A percentile compares a stretch with the other conserved stretches of the same genome.
Conservation (phyloP, 1,139 yeast genomes). For the Candida pseudoviswanathii region DNA sequence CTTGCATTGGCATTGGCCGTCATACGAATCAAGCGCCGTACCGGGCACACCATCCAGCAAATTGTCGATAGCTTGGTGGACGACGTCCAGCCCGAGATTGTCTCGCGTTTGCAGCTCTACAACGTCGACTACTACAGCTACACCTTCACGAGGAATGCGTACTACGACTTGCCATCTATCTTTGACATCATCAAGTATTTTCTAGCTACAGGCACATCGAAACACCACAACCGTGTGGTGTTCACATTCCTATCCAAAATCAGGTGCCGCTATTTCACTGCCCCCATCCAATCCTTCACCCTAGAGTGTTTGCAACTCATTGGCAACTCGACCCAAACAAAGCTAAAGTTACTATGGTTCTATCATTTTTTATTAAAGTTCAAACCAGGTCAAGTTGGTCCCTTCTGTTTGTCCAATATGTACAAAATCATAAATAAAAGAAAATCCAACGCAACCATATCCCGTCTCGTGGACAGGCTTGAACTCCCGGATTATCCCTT, state of each 20-base stretch:
- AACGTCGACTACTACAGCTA: constrained; percentile 13
- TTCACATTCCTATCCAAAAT: constrained; percentile 7
- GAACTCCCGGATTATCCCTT: neutral
- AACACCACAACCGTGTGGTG: constrained; percentile 12
- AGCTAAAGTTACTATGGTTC: constrained; percentile 9
- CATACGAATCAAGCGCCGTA: constrained; percentile 6
- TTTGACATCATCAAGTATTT: constrained; percentile 12
- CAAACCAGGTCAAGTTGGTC: constrained; percentile 8
- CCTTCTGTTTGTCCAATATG: constrained; percentile 14
- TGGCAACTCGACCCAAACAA: constrained; percentile 2
- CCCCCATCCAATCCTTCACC: constrained; percentile 7
- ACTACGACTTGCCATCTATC: constrained; percentile 1
- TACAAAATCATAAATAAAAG: constrained; percentile 6
- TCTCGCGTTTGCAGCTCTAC: constrained; percentile 4
- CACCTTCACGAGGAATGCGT: constrained; percentile 3
- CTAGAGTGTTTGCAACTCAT: constrained; percentile 10
- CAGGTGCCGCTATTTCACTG: constrained; percentile 2
- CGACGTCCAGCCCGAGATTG: constrained; percentile 12
- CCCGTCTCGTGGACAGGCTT: neutral
- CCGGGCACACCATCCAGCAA: constrained; percentile 2
- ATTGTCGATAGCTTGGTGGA: constrained; percentile 9
- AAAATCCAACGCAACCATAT: constrained; percentile 2
- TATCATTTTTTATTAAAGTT: constrained; percentile 11
- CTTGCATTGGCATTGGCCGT: constrained; percentile 18
- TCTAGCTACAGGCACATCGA: constrained; percentile 2